Evolutionary conservation across 305 asterid genomes (phyloP).

Genomic region (Fraxinus latifolia): DNA sequence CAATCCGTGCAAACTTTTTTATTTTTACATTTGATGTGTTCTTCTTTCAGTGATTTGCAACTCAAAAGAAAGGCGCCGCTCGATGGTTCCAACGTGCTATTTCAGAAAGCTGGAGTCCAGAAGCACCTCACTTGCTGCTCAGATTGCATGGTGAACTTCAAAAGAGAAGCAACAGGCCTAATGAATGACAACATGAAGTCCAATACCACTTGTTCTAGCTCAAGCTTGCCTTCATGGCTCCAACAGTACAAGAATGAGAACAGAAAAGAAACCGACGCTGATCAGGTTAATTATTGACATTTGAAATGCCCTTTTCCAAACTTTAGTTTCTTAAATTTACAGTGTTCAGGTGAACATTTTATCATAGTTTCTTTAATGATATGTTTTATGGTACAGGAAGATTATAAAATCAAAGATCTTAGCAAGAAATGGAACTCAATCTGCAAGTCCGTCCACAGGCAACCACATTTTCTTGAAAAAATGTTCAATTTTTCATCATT

Average conservation of each 20-base stretch:
- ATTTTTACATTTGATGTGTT: background rate
- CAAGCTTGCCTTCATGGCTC: slow-evolving; percentile 86
- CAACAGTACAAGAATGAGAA: slow-evolving; percentile 69
- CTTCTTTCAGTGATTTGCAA: slow-evolving; percentile 40
- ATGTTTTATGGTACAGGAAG: slow-evolving; percentile 40
- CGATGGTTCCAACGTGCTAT: slow-evolving; percentile 45
- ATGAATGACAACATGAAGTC: slow-evolving; percentile 28
- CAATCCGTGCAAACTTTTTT: background rate
- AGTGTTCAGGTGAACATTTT: slow-evolving; percentile 2
- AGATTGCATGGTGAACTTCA: slow-evolving; percentile 66
- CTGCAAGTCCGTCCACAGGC: slow-evolving; percentile 60
- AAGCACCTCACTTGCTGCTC: slow-evolving; percentile 69
- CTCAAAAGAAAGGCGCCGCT: slow-evolving; percentile 39
- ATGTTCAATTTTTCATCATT: slow-evolving; percentile 42
- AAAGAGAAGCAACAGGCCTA: slow-evolving; percentile 55
- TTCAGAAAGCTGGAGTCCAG: slow-evolving; percentile 41
- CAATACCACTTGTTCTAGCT: slow-evolving; percentile 31
- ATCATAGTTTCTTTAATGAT: slow-evolving; percentile 9
- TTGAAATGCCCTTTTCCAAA: background rate
- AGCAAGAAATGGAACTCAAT: slow-evolving; percentile 82
- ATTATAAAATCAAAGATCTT: slow-evolving; percentile 46
- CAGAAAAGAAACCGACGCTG: slow-evolving; percentile 21
- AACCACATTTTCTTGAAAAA: slow-evolving; percentile 63
- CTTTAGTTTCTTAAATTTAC: background rate
- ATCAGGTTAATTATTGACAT: slow-evolving; percentile 37